Conservation (phyloP, 768 basidiomycete species). For the Kondoa malvinella region DNA sequence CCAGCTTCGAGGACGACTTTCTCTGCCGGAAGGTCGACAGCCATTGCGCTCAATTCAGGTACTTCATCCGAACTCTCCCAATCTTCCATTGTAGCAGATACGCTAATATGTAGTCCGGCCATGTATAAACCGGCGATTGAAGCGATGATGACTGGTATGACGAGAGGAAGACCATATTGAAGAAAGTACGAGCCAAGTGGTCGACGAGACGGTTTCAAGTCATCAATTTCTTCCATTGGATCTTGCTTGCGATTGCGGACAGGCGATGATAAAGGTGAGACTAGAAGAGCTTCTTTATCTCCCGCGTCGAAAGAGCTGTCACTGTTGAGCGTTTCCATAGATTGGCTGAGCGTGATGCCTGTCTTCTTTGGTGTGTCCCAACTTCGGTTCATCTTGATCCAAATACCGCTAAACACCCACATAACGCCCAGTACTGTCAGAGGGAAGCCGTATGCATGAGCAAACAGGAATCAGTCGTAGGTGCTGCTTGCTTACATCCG, state of each 20-base stretch:
- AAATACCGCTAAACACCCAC: background rate
- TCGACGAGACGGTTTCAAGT: background rate
- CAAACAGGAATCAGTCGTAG: background rate
- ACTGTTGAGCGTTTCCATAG: background rate
- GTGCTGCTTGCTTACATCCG: background rate
- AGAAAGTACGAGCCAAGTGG: too few species aligned
- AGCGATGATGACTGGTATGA: background rate
- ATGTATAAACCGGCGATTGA: background rate
- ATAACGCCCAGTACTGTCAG: constrained; percentile 3
- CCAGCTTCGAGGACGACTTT: background rate
- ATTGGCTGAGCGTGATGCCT: background rate
- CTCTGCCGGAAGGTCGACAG: too few species aligned
- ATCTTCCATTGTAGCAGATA: background rate
- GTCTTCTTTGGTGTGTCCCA: background rate
- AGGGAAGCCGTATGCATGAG: background rate
- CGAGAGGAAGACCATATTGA: background rate
- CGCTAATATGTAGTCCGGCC: background rate
- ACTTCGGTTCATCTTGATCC: constrained; percentile 3
- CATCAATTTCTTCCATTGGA: background rate
- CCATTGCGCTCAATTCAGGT: background rate
- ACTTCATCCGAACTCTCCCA: background rate
- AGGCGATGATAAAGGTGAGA: background rate
- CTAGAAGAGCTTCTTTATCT: background rate
- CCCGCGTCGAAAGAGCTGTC: background rate
- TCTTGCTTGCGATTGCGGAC: too few species aligned